Evolutionary conservation across 306 rosid species (phyloP), one percentile per base, ranked within the genome.

Genomic region (Vigna radiata): DNA sequence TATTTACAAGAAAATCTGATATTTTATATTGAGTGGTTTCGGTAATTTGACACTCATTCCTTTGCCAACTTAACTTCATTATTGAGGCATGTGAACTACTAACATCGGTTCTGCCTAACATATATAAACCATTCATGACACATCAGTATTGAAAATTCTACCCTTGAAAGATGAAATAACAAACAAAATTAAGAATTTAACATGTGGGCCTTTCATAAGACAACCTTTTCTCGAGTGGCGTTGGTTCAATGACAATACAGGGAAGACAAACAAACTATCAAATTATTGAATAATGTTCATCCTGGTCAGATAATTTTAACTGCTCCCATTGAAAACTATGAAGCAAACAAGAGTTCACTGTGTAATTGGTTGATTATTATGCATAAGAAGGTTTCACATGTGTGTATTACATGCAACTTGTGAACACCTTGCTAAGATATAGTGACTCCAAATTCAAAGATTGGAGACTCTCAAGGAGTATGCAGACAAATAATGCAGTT

Each of bases 291-390:
- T 72, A 50, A 75, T 72, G 81, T 79, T 81, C 1, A 73, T 72
- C 79, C 70, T 81, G 46, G 83, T 80, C 80, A 77, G 77, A 63
- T 79, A 83, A 81, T 77, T 84, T 83, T 75, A 93, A 95, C 97
- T 87, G 83, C 99, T 86, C 94, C 92, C 89, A 89, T 89, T 83
- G 97, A 96, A 91, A 90, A 86, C 79, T 79, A 84, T 83, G 89
- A 86, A 90, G 80, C 79, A 83, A 93, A 91, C 96, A 92, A 90
- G 71, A 84, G 67, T 55, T 82, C 78, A 11, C 56, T 21, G 79
- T 77, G 83, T 78, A 83, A 63, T 79, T 54, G 54, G 72, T 88
- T 79, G 71, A 64, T 85, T 84, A 86, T 86, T 78, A 84, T 87
- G 91, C 96, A 83, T 41, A 60, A 82, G 82, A 82, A 78, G 77